Conservation (phyloP, 2,329 filamentous ascomycete genomes). For the Thielaviopsis ethacetica region DNA sequence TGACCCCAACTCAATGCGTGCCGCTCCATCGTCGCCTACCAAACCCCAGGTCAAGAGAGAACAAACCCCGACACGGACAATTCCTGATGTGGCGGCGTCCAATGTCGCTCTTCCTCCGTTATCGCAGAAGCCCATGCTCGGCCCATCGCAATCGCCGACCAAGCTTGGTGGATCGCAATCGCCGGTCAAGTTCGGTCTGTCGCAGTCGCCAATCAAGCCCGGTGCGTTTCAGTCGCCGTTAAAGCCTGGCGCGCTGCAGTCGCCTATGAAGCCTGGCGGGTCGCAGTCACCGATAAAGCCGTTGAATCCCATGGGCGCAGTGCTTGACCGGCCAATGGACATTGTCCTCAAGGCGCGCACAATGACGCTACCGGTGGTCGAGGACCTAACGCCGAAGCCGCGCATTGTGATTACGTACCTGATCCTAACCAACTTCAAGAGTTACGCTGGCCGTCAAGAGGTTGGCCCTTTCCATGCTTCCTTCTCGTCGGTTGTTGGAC, state of each 20-base stretch:
- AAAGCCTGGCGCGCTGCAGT: not conserved
- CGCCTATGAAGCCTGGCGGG: not conserved
- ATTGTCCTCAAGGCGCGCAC: conserved; percentile 79
- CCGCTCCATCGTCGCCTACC: not conserved
- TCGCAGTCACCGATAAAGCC: conserved; percentile 36
- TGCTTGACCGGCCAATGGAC: conserved; percentile 81
- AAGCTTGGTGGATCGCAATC: conserved; percentile 36
- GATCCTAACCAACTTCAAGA: conserved; percentile 94
- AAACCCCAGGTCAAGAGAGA: conserved; percentile 7
- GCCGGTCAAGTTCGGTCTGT: conserved; percentile 35
- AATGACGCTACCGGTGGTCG: conserved; percentile 47
- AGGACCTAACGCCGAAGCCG: conserved; percentile 61
- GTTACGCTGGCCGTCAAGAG: conserved; percentile 87
- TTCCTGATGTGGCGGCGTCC: conserved; percentile 33
- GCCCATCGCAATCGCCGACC: conserved; percentile 33
- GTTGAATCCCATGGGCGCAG: conserved; percentile 58
- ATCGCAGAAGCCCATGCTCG: conserved; percentile 30
- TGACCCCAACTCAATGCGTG: not conserved
- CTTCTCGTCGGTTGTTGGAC: conserved; percentile 93
- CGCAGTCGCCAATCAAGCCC: not conserved
- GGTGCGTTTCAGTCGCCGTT: not conserved
- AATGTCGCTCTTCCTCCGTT: conserved; percentile 35
- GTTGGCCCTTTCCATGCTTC: conserved; percentile 94
- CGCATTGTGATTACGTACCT: conserved; percentile 88
- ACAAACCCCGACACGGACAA: not conserved